Conservation (phyloP, 2,329 filamentous ascomycete genomes). For the Fusarium anthophilum region DNA sequence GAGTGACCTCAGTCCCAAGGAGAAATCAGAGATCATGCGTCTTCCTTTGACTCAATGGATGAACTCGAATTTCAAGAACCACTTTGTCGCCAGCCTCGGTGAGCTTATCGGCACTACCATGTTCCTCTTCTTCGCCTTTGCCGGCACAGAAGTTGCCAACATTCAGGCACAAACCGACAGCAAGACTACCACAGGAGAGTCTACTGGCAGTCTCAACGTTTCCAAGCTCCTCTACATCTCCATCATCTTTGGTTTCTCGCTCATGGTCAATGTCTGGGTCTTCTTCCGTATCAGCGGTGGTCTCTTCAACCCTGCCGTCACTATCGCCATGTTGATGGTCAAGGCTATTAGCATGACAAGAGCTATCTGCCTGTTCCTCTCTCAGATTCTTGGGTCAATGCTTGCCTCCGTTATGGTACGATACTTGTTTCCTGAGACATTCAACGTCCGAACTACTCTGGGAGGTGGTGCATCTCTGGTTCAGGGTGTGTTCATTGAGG, state of each 20-base stretch:
- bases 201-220: conserved; percentile 56
- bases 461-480: conserved; percentile 51
- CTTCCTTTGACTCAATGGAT: conserved; percentile 58
- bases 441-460: conserved; percentile 55
- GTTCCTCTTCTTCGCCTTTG: conserved; percentile 57
- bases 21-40: conserved; percentile 55
- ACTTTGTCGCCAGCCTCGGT: conserved; percentile 50
- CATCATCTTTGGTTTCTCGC: conserved; percentile 53
- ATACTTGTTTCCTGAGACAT: conserved; percentile 54
- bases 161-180: conserved; percentile 46
- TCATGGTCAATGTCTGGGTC: conserved; percentile 59
- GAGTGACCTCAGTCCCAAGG: conserved; percentile 50
- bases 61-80: conserved; percentile 58
- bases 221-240: conserved; percentile 55
- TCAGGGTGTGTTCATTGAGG: conserved; percentile 61
- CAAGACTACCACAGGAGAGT: conserved; percentile 54
- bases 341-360: conserved; percentile 58
- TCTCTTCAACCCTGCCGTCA: conserved; percentile 53
- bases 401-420: conserved; percentile 54
- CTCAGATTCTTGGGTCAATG: conserved; percentile 61
- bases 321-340: conserved; percentile 61
- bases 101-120: conserved; percentile 55
- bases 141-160: conserved; percentile 53
- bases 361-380: conserved; percentile 56
- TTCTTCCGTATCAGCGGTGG: conserved; percentile 58